Evolutionary conservation across 345 rosid genomes (phyloP).

Genomic region (Barbarea vulgaris): DNA sequence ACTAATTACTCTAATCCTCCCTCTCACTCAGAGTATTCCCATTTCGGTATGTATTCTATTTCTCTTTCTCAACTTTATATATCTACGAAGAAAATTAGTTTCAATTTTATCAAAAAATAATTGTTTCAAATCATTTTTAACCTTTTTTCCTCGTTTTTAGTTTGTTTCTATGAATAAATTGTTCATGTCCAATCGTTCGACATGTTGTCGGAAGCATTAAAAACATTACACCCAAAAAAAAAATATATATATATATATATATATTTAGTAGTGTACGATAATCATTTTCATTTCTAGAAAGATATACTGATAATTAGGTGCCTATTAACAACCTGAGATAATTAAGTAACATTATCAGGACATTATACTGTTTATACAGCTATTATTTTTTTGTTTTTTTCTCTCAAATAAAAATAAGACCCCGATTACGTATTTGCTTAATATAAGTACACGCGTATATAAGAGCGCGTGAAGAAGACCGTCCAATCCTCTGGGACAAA

Average conservation of each 20-base stretch:
- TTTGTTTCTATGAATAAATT: neutral
- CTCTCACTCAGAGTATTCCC: constrained; percentile 31
- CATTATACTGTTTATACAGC: constrained; percentile 31
- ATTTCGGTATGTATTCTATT: constrained; percentile 24
- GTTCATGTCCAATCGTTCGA: neutral
- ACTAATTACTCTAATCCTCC: constrained; percentile 34
- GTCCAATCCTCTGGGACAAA: constrained; percentile 40
- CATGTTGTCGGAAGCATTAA: constrained; percentile 24
- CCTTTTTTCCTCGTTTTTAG: neutral
- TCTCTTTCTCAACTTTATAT: neutral
- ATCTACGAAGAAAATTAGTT: neutral
- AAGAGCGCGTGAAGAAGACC: constrained; percentile 34
- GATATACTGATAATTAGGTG: constrained; percentile 16
- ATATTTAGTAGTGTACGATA: neutral
- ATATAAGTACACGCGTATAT: neutral
- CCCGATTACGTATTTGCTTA: constrained; percentile 6
- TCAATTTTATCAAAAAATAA: too few relatives aligned
- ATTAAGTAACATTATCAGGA: too few relatives aligned
- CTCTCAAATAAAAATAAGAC: neutral
- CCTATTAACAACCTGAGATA: constrained; percentile 20
- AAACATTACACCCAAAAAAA: constrained; percentile 3
- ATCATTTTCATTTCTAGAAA: neutral
- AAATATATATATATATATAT: neutral
- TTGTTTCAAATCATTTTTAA: neutral
- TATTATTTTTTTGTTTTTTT: neutral